These are phyloP conservation scores for Xerocomus spinulosus DNA, from an alignment of 768 basidiomycete species.

Conservation along the genomic window DNA sequence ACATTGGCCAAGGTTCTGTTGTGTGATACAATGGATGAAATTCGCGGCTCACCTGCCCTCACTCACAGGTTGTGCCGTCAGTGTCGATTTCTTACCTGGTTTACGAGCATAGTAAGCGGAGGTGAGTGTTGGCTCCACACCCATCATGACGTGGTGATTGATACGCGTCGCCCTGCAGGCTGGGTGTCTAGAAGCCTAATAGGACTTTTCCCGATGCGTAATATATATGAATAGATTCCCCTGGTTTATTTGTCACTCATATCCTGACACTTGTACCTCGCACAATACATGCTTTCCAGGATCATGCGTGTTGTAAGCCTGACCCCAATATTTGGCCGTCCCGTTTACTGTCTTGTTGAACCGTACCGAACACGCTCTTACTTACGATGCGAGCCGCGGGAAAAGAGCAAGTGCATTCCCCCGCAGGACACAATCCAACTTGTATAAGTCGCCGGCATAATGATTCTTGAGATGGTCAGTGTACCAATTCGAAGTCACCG, in stretches of 20 bases:
- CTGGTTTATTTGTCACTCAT: slow-evolving; percentile 22
- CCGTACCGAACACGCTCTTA: not conserved
- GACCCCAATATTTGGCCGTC: not conserved
- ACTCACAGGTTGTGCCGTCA: slow-evolving; percentile 78
- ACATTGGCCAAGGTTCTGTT: slow-evolving; percentile 79
- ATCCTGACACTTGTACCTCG: slow-evolving; percentile 25
- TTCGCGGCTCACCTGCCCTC: slow-evolving; percentile 2
- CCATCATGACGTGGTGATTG: not conserved
- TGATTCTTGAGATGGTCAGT: slow-evolving; percentile 48
- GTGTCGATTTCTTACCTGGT: slow-evolving; percentile 97
- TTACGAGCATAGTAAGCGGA: slow-evolving; percentile 81
- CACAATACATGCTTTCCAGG: slow-evolving; percentile 19
- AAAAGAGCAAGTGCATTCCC: slow-evolving; percentile 53
- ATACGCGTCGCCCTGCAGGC: slow-evolving; percentile 34
- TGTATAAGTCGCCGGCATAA: slow-evolving; percentile 38
- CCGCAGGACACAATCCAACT: slow-evolving; percentile 42
- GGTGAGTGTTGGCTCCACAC: slow-evolving; percentile 38
- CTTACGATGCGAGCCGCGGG: slow-evolving; percentile 29
- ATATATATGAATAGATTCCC: slow-evolving; percentile 24
- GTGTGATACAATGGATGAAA: not conserved
- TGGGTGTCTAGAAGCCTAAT: slow-evolving; percentile 49
- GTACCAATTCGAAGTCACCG: slow-evolving; percentile 57
- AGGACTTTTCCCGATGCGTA: slow-evolving; percentile 9
- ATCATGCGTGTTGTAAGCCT: slow-evolving; percentile 10
- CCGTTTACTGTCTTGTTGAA: not conserved